A percentile compares a stretch with the other conserved stretches of the same genome.
Conservation (phyloP, 495 filamentous ascomycete species). For the Trichoderma gamsii region DNA sequence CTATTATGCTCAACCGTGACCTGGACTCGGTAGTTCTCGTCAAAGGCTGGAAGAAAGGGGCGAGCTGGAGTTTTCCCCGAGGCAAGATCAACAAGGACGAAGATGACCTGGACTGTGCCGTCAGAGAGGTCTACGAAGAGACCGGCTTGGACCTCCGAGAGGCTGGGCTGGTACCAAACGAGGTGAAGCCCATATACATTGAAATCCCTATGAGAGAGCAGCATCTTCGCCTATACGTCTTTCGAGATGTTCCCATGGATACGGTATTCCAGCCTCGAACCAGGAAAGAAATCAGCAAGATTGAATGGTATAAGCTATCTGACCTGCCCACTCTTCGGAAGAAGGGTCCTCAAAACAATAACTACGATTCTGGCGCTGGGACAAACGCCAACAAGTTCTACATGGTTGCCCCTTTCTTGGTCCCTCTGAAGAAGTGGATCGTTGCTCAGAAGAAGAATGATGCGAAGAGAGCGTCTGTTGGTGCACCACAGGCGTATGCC, state of each 20-base stretch:
- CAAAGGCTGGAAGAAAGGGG: slow-evolving; percentile 94
- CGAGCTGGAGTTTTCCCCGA: slow-evolving; percentile 92
- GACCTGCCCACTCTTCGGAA: slow-evolving; percentile 80
- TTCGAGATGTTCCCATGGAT: slow-evolving; percentile 78
- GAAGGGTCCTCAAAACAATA: slow-evolving; percentile 50
- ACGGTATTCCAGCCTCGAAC: slow-evolving; percentile 83
- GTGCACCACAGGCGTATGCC: slow-evolving; percentile 14
- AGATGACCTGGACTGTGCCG: slow-evolving; percentile 82
- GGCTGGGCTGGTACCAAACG: slow-evolving; percentile 65
- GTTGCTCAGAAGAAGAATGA: slow-evolving; percentile 69
- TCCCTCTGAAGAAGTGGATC: slow-evolving; percentile 85
- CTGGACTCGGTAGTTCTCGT: slow-evolving; percentile 92
- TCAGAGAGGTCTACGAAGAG: slow-evolving; percentile 92
- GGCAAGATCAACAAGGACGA: slow-evolving; percentile 98
- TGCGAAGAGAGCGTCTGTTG: slow-evolving; percentile 28
- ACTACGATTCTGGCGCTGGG: slow-evolving; percentile 42
- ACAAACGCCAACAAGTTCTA: slow-evolving; percentile 82
- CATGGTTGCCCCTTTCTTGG: slow-evolving; percentile 93
- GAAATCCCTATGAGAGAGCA: slow-evolving; percentile 87
- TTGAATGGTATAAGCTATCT: slow-evolving; percentile 83
- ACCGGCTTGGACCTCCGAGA: slow-evolving; percentile 78
- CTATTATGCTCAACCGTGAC: slow-evolving; percentile 79
- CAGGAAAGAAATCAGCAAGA: slow-evolving; percentile 93
- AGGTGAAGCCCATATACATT: slow-evolving; percentile 67
- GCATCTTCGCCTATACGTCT: slow-evolving; percentile 84